Evolutionary conservation across 2,329 filamentous ascomycete genomes (phyloP), one percentile per base, ranked within the genome.

Genomic region (Trichoderma sp.): DNA sequence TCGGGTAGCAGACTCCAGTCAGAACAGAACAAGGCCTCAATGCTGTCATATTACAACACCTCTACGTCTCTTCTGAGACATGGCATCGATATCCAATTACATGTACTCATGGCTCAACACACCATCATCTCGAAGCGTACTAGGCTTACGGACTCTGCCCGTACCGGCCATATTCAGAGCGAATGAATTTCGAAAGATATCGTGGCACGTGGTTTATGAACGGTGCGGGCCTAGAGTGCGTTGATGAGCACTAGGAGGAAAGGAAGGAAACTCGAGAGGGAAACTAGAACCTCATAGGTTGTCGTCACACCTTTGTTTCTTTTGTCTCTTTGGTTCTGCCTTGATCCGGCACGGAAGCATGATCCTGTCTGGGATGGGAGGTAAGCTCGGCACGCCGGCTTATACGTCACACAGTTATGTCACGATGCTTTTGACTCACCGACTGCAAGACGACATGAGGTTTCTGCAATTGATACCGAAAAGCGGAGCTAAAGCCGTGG

Each of bases 191-290:
- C 46, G 51, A 21, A 43, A 64, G 39, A 55, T 21, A n/a, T 16
- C 46, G 61, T 43, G 64, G 68, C 75, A 76, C 75, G 75, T 76
- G 75, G 75, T 66, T 74, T 69, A 69, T 71, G 66, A 72, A 73
- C 71, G 74, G 75, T 76, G 75, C 75, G 75, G 75, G 71, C 71
- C 74, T 75, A 76, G 71, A 74, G 72, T 58, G 71, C 63, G 28
- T 28, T 21, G 34, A 60, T n/a, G 59, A 68, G 21, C 43, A 34
- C 24, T 70, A 70, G 69, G 37, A 68, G 30, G 72, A 70, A 43
- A 65, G 68, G 51, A 68, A 59, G 43, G 68, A 32, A 61, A 61
- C 58, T 59, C 68, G 59, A 69, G 69, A 73, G 51, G 52, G 63
- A 59, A 59, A 26, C 39, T 24, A 49, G 18, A 52, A 55, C 8